Percentiles rank a stretch among this genome's conserved stretches.
Evolutionary conservation across 1,284 basidiomycete genomes (phyloP).

Genomic region (Ganoderma leucocontextum): DNA sequence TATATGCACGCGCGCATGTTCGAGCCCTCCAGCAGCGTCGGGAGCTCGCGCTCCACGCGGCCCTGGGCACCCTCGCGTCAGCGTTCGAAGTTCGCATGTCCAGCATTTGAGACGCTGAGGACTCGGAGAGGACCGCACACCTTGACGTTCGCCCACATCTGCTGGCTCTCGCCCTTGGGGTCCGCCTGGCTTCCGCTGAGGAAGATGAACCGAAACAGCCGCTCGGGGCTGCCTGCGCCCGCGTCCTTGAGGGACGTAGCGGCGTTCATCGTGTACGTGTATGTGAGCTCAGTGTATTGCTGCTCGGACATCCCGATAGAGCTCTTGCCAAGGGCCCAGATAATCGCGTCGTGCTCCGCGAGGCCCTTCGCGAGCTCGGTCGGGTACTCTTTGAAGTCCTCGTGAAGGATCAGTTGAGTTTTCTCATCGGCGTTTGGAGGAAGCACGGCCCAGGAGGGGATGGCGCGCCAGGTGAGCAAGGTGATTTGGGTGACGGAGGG

Average conservation of each 20-base stretch:
- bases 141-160: slow-evolving; percentile 47
- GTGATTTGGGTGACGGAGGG: slow-evolving; percentile 44
- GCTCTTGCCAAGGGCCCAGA: slow-evolving; percentile 50
- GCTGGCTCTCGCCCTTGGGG: slow-evolving; percentile 38
- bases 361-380: slow-evolving; percentile 42
- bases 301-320: slow-evolving; percentile 45
- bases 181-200: slow-evolving; percentile 45
- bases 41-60: slow-evolving; percentile 41
- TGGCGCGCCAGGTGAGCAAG: slow-evolving; percentile 41
- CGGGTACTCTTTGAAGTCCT: slow-evolving; percentile 47
- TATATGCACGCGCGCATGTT: slow-evolving; percentile 38
- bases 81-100: neutral
- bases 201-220: slow-evolving; percentile 45
- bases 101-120: too few relatives aligned
- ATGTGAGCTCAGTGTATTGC: slow-evolving; percentile 48
- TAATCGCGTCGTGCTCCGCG: slow-evolving; percentile 47
- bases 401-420: slow-evolving; percentile 43
- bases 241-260: slow-evolving; percentile 43
- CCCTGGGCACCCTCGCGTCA: slow-evolving; percentile 32
- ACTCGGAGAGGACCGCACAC: slow-evolving; percentile 32
- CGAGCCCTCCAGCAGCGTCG: slow-evolving; percentile 33
- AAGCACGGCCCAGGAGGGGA: slow-evolving; percentile 45
- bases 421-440: slow-evolving; percentile 43
- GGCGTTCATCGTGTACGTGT: slow-evolving; percentile 45
- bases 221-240: slow-evolving; percentile 37